Percentiles rank a stretch among this genome's conserved stretches.
Conservation (phyloP, 1,284 basidiomycete genomes). For the Pholiota adiposa region DNA sequence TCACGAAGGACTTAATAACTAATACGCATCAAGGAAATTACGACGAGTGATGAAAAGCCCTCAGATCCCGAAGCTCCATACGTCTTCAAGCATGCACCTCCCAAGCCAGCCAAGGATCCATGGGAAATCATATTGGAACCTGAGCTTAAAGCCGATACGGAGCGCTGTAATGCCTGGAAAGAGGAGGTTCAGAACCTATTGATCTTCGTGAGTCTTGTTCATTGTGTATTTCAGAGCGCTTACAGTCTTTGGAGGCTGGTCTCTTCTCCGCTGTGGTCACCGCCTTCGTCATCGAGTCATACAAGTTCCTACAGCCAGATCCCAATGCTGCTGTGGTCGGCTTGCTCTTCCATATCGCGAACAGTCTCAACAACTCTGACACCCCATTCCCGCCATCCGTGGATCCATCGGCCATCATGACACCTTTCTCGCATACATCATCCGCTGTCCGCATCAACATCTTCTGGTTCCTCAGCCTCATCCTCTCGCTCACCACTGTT, state of each 20-base stretch:
- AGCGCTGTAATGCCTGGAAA: slow-evolving; percentile 25
- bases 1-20: too few species aligned
- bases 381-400: neutral
- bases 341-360: slow-evolving; percentile 19
- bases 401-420: neutral
- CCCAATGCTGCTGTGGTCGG: slow-evolving; percentile 14
- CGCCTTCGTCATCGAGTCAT: too few species aligned
- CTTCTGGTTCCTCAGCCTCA: too few species aligned
- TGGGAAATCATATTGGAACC: slow-evolving; percentile 22
- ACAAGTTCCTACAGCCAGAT: slow-evolving; percentile 21
- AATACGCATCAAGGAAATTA: too few species aligned
- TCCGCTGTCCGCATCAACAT: slow-evolving; percentile 21
- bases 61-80: too few species aligned
- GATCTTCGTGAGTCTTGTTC: too few species aligned
- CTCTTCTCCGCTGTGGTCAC: slow-evolving; percentile 30
- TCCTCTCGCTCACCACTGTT: slow-evolving; percentile 23
- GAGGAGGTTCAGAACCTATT: slow-evolving; percentile 29
- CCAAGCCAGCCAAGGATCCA: slow-evolving; percentile 18
- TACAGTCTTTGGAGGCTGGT: slow-evolving; percentile 16
- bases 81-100: too few species aligned
- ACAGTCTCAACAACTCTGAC: slow-evolving; percentile 9
- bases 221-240: neutral
- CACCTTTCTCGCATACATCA: neutral
- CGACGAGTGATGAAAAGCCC: too few species aligned
- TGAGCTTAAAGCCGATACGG: slow-evolving; percentile 20